Base-by-base conservation (phyloP, 352 stramenopile genomes). In the Globisporangium mamillatum region DNA sequence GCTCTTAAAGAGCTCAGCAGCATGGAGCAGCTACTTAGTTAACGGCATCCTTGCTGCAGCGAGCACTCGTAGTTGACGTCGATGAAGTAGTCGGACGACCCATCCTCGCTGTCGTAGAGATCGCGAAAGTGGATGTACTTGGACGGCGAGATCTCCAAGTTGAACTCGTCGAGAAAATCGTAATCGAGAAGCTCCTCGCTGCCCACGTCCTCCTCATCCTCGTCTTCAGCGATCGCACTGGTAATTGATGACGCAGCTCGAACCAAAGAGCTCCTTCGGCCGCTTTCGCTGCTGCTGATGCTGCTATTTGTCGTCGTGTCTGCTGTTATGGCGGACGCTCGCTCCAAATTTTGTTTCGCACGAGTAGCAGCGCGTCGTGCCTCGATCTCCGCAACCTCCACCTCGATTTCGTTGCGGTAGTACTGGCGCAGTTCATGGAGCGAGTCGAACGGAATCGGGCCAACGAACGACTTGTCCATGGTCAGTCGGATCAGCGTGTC, bases 381-480 rank as follows among this genome's bases (percentile, higher is more conserved):
- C 56, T 91, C 79, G 2, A 67, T 72, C 8, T 79, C 74, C 18
- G 76, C 70, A 1, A 91, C 54, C 55, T 94, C 86, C 2, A 61
- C 67, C 46, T 89, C 77, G 50, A 95, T 86, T 50, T 90, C 78
- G 57, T 80, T 75, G 3, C 69, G 67, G 63, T 93, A 91, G 38
- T 80, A 85, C 63, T 81, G 72, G 44, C 86, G 84, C 56, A 95
- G 71, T 54, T 90, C 88, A 34, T 93, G 80, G 32, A 95, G 72
- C 27, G 80, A 82, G 69, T 93, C 81, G 50, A 92, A 91, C 27
- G 86, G 77, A 67, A 95, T 93, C 20, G 75, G 58, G 0, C 86
- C 88, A 0, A 93, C 29, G 54, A 93, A 94, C n/a, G 84, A 84
- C 55, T 91, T 93, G 70, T 95, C 86, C 78, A 94, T 92, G 3